phyloP scores from a whole-genome alignment of 495 filamentous ascomycete species.

The Penicillium odoratum region DNA sequence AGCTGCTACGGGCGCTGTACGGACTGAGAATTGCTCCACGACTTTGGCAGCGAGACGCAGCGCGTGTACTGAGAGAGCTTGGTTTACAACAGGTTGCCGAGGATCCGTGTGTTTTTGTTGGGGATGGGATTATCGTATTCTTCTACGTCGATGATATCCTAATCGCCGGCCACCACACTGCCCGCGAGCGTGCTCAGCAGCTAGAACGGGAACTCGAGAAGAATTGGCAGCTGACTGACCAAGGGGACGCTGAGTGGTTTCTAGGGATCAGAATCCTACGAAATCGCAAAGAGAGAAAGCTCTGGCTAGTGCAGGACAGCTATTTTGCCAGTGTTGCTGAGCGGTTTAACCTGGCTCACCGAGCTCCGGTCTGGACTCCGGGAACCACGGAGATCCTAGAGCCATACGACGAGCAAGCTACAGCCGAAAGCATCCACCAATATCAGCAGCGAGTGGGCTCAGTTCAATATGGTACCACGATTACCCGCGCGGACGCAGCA shows the following conservation, averaged over 20 bases:
- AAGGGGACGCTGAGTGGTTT: constrained; percentile 17
- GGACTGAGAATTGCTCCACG: constrained; percentile 23
- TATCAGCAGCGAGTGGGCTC: constrained; percentile 32
- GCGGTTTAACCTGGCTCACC: constrained; percentile 13
- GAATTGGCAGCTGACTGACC: constrained; percentile 10
- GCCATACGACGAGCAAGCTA: constrained; percentile 2
- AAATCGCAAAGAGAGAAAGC: constrained; percentile 12
- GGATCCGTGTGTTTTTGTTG: constrained; percentile 21
- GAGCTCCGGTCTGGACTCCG: constrained; percentile 5
- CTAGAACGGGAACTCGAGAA: constrained; percentile 6
- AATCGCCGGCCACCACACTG: constrained; percentile 2
- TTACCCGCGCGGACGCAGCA: constrained; percentile 24
- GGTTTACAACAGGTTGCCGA: constrained; percentile 17
- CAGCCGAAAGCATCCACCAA: constrained; percentile 4
- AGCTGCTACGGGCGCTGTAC: constrained; percentile 21
- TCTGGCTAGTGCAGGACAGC: constrained; percentile 20
- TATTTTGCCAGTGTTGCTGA: constrained; percentile 22
- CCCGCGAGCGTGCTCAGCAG: neutral
- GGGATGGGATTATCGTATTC: too few relatives aligned
- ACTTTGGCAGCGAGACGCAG: constrained; percentile 26
- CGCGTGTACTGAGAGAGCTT: constrained; percentile 14
- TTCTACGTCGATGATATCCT: too few relatives aligned
- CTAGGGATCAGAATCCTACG: constrained; percentile 21
- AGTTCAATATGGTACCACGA: constrained; percentile 22
- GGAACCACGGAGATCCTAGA: constrained; percentile 6